phyloP scores from a whole-genome alignment of 495 filamentous ascomycete species.

The Aspergillus haitiensis region DNA sequence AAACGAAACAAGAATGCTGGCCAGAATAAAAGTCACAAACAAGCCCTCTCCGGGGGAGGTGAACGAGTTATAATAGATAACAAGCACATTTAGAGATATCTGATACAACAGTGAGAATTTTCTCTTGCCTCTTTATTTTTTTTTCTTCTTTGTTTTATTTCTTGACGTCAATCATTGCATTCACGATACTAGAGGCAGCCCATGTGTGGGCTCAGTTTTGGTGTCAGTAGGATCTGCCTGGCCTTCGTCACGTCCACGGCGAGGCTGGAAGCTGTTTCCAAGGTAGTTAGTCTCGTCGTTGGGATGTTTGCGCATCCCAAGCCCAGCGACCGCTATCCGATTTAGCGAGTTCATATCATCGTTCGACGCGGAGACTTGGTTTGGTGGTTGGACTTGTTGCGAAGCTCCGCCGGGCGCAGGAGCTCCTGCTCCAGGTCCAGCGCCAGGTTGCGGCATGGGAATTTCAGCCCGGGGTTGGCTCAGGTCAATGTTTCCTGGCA shows the following conservation, averaged over 20 bases:
- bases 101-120: not conserved
- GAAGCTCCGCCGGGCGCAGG: conserved; percentile 19
- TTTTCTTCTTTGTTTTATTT: too few relatives aligned
- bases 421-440: conserved; percentile 19
- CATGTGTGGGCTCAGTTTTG: conserved; percentile 37
- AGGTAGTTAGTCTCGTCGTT: conserved; percentile 38
- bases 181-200: conserved; percentile 34
- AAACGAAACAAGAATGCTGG: conserved; percentile 10
- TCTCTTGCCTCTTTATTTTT: too few relatives aligned
- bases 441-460: conserved; percentile 21
- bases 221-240: conserved; percentile 31
- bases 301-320: conserved; percentile 50
- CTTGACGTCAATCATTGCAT: not conserved
- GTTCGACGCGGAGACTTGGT: conserved; percentile 29
- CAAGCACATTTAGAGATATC: conserved; percentile 1
- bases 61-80: conserved; percentile 1
- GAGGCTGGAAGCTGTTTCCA: conserved; percentile 35
- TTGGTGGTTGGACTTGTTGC: conserved; percentile 31
- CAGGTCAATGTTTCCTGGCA: conserved; percentile 65
- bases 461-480: conserved; percentile 42
- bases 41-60: not conserved
- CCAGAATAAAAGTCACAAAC: conserved; percentile 6
- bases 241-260: conserved; percentile 40
- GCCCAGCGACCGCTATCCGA: conserved; percentile 47
- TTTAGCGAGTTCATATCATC: conserved; percentile 50